These are phyloP conservation scores for Starmerella floricola DNA, from an alignment of 805 yeast genomes.

Conservation along the genomic window DNA sequence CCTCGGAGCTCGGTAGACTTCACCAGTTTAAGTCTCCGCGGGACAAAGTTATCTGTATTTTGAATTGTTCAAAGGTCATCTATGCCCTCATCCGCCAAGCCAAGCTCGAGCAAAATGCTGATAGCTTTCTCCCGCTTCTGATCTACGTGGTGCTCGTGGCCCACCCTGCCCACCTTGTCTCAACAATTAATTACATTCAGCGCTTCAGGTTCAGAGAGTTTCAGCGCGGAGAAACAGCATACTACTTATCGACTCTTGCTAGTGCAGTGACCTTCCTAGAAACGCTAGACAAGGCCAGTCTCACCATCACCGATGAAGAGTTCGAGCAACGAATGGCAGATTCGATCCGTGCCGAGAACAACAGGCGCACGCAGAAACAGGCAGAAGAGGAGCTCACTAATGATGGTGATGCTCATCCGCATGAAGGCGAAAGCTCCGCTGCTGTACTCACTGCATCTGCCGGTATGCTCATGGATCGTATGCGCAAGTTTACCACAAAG, in stretches of 20 bases:
- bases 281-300: slow-evolving; percentile 42
- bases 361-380: slow-evolving; percentile 24
- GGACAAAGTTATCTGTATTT: slow-evolving; percentile 80
- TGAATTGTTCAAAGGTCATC: slow-evolving; percentile 85
- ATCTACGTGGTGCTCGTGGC: slow-evolving; percentile 68
- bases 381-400: neutral
- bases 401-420: neutral
- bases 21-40: slow-evolving; percentile 83
- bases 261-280: slow-evolving; percentile 77
- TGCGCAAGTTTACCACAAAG: slow-evolving; percentile 30
- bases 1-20: slow-evolving; percentile 62
- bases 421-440: slow-evolving; percentile 22
- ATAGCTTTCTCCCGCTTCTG: slow-evolving; percentile 79
- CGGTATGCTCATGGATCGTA: slow-evolving; percentile 40
- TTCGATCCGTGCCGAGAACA: slow-evolving; percentile 32
- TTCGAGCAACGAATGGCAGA: slow-evolving; percentile 36
- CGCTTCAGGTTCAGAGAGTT: slow-evolving; percentile 66
- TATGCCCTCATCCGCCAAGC: slow-evolving; percentile 70
- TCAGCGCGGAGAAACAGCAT: slow-evolving; percentile 77
- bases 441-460: slow-evolving; percentile 34
- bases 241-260: slow-evolving; percentile 78
- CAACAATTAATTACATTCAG: slow-evolving; percentile 76
- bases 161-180: slow-evolving; percentile 49
- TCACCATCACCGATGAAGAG: slow-evolving; percentile 52
- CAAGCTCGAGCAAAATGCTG: slow-evolving; percentile 73